Evolutionary conservation across 2,329 filamentous ascomycete genomes (phyloP), one percentile per base, ranked within the genome.

Genomic region (Alternaria arbusti): DNA sequence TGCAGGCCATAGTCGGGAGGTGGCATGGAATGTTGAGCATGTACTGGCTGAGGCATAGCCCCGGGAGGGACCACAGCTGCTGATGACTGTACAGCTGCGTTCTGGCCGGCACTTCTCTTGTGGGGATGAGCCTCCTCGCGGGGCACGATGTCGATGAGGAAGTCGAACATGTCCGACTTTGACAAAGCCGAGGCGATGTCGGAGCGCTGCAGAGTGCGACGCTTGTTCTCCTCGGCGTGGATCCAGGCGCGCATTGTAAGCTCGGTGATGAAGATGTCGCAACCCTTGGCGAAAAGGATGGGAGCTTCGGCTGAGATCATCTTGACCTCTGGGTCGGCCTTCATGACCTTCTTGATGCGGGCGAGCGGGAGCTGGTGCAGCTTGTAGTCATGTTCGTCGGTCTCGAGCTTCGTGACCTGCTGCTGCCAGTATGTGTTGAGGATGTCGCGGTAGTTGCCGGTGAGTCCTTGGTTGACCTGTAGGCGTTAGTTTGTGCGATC

Each of bases 321-420:
- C 85, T 99, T 99, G 51, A 99, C 96, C 75, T 99, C 96, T 0
- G 96, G 96, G 72, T 99, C 96, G 1, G 96, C 96, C 83, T 99
- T 99, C 96, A 99, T 99, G 70, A 99, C 96, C 82, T 99, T 99
- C 86, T 99, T 99, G 84, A 99, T 99, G 58, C 96, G 91, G n/a
- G 96, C 96, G 44, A 99, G 86, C 2, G 96, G 96, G 43, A 99
- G 86, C 80, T 98, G 96, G 80, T 99, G 96, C 60, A 98, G 88
- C 83, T 99, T 99, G 86, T 98, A 99, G 82, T 99, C 96, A 81
- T 99, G 96, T 52, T 91, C 93, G 74, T 98, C 96, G 64, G 88
- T 93, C 83, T 99, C 96, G 63, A 99, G 89, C 79, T 97, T 94
- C 70, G 91, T 95, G 83, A 99, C 97, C 67, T 94, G 96, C 77